Conservation (phyloP, 768 basidiomycete genomes). For the Dendrothele bispora region DNA sequence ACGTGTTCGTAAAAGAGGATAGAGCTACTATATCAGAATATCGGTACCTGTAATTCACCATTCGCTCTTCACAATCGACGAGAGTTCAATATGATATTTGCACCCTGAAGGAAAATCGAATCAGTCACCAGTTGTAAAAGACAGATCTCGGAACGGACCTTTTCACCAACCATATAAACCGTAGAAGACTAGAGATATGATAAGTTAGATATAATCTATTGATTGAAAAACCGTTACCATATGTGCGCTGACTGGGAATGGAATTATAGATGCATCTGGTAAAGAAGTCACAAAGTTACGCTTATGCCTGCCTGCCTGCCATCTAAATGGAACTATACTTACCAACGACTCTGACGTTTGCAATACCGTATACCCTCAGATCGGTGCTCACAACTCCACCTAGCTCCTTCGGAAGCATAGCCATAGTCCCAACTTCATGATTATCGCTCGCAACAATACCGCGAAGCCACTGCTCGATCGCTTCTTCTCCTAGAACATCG, state of each 20-base stretch:
- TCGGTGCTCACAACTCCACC: conserved; percentile 38
- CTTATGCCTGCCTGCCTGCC: not conserved
- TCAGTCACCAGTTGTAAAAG: no score
- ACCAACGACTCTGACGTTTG: conserved; percentile 36
- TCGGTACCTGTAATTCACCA: no score
- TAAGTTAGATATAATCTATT: not conserved
- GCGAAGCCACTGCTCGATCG: conserved; percentile 25
- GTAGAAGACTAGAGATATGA: conserved; percentile 16
- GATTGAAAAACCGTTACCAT: conserved; percentile 17
- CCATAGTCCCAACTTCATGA: conserved; percentile 34
- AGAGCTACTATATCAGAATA: no score
- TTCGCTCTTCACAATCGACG: no score
- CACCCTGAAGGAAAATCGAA: no score
- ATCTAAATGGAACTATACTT: no score
- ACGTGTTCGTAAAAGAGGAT: no score
- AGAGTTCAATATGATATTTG: no score
- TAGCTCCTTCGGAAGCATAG: conserved; percentile 38
- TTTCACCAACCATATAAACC: conserved; percentile 30
- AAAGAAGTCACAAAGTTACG: not conserved
- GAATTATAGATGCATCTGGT: conserved; percentile 32
- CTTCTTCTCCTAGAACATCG: conserved; percentile 15
- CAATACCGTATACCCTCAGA: conserved; percentile 34
- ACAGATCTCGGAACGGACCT: conserved; percentile 20
- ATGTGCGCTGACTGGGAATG: conserved; percentile 32
- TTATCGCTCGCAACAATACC: conserved; percentile 27